phyloP scores from a whole-genome alignment of 306 rosid species.

The Dalbergia cultrata region DNA sequence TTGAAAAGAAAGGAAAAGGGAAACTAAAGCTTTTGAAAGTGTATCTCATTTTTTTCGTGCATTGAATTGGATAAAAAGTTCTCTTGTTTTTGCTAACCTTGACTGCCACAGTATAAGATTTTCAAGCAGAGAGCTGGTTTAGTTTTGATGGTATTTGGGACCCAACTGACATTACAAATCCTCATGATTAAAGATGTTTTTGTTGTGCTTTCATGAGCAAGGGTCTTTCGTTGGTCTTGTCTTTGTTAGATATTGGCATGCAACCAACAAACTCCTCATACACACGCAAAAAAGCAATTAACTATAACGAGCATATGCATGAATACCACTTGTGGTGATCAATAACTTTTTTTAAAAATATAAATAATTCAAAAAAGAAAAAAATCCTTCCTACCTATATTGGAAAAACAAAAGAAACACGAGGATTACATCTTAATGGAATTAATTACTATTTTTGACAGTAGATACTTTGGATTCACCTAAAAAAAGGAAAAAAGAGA shows the following conservation, averaged over 20 bases:
- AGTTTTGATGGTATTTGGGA: conserved; percentile 54
- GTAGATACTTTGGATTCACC: too few relatives aligned
- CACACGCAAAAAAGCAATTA: not conserved
- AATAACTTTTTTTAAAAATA: conserved; percentile 8
- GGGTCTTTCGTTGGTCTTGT: conserved; percentile 58
- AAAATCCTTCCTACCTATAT: too few relatives aligned
- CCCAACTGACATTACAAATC: conserved; percentile 60
- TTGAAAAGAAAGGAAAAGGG: conserved; percentile 53
- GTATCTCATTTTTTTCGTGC: conserved; percentile 64
- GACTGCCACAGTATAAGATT: conserved; percentile 73
- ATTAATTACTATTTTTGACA: too few relatives aligned
- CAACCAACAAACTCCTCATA: conserved; percentile 40
- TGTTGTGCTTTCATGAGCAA: conserved; percentile 67
- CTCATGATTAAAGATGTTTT: conserved; percentile 59
- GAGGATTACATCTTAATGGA: too few relatives aligned
- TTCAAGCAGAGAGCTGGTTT: conserved; percentile 49
- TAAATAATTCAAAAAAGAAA: not conserved
- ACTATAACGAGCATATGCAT: conserved; percentile 34
- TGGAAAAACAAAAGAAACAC: too few relatives aligned
- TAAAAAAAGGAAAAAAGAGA: too few relatives aligned
- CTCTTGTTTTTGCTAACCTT: conserved; percentile 74
- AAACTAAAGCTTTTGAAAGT: conserved; percentile 64
- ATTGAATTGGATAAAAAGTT: conserved; percentile 73
- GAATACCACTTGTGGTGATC: conserved; percentile 11
- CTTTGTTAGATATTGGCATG: conserved; percentile 53